Conservation (phyloP, 441 rosid genomes). For the Mallotus repandus region DNA sequence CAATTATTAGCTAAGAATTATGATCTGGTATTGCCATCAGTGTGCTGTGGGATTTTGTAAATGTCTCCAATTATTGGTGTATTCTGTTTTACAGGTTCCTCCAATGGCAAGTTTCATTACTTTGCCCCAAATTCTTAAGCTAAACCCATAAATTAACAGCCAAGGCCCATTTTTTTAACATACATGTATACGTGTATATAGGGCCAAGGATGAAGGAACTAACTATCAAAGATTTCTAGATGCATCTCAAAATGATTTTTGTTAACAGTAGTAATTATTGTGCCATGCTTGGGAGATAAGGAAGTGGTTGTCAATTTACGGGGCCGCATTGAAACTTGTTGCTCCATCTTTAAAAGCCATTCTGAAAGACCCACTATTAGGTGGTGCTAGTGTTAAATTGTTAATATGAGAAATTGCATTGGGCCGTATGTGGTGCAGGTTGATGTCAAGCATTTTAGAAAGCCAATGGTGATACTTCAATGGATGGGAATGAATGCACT, state of each 20-base stretch:
- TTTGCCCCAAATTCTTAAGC: background rate
- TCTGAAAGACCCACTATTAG: background rate
- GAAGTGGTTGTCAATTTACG: background rate
- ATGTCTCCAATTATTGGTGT: background rate
- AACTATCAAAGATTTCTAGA: too few relatives aligned
- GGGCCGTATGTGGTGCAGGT: conserved; percentile 42
- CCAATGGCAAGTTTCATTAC: background rate
- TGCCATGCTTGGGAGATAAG: background rate
- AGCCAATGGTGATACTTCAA: conserved; percentile 38
- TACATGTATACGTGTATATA: background rate
- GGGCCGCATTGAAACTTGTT: background rate
- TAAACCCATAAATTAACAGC: background rate
- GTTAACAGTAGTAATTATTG: background rate
- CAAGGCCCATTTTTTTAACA: background rate
- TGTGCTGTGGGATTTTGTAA: too few relatives aligned
- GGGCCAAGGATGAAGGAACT: too few relatives aligned
- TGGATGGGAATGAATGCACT: conserved; percentile 76
- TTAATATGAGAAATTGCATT: background rate
- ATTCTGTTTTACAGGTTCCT: background rate
- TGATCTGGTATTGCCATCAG: too few relatives aligned
- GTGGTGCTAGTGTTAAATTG: background rate
- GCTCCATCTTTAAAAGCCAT: background rate
- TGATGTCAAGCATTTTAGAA: conserved; percentile 44
- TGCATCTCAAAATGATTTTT: background rate
- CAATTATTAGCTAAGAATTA: too few relatives aligned